Conservation (phyloP, 192 early-diverging fungal genomes). For the Podila minutissima region DNA sequence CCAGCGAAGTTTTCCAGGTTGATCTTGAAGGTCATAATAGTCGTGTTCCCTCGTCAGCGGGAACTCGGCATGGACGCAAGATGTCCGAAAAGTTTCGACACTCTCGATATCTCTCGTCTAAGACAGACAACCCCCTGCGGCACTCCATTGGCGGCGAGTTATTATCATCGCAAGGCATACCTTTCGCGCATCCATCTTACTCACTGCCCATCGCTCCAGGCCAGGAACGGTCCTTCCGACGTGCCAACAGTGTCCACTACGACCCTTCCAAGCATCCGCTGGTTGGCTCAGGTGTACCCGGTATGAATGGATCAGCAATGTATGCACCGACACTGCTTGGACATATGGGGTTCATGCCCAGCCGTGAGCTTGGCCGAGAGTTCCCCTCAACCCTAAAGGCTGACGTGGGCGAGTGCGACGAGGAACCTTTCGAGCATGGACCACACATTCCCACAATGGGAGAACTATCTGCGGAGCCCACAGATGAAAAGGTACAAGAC, state of each 20-base stretch:
- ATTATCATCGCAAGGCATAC: constrained; percentile 29
- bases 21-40: constrained; percentile 61
- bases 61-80: constrained; percentile 30
- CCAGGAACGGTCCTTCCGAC: constrained; percentile 27
- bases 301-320: constrained; percentile 1
- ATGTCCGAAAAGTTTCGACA: constrained; percentile 52
- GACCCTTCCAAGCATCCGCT: constrained; percentile 27
- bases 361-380: constrained; percentile 18
- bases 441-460: constrained; percentile 27
- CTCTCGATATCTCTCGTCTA: constrained; percentile 26
- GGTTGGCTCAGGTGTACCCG: constrained; percentile 8
- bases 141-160: constrained; percentile 48
- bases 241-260: constrained; percentile 48
- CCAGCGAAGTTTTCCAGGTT: constrained; percentile 65
- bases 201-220: neutral
- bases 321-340: constrained; percentile 35
- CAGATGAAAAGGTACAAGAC: constrained; percentile 30
- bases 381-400: constrained; percentile 1
- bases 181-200: constrained; percentile 25
- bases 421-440: constrained; percentile 22
- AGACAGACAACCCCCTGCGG: constrained; percentile 32
- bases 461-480: constrained; percentile 13
- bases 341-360: constrained; percentile 31
- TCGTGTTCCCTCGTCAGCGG: neutral
- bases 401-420: constrained; percentile 37